Conservation (phyloP, 73 alveolate species). For the Stentor roeselii region DNA sequence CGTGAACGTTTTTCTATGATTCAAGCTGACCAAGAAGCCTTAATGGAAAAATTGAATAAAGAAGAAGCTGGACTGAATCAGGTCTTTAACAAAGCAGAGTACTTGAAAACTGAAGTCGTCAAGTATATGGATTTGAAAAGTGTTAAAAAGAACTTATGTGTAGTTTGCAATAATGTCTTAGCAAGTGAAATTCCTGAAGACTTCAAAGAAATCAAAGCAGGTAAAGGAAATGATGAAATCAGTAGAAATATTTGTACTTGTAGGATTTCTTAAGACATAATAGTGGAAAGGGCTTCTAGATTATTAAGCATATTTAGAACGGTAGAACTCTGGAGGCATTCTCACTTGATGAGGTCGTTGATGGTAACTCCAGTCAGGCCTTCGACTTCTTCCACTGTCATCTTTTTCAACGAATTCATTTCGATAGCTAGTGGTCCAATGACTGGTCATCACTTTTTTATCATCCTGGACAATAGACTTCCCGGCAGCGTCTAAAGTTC, state of each 20-base stretch:
- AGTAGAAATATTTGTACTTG: not conserved
- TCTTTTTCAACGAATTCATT: not conserved
- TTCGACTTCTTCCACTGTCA: not conserved
- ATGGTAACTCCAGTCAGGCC: conserved; percentile 25
- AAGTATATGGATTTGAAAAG: not conserved
- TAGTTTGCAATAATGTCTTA: not conserved
- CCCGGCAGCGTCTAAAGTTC: conserved; percentile 4
- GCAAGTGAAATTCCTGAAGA: not conserved
- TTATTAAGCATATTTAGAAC: conserved; percentile 19
- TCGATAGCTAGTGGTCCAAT: not conserved
- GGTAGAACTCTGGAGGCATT: conserved; percentile 26
- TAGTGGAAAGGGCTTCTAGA: too few species aligned
- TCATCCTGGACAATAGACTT: conserved; percentile 10
- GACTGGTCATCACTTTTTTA: not conserved
- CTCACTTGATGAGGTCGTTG: conserved; percentile 25
- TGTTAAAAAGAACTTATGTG: not conserved
- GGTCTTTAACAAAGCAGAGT: not conserved
- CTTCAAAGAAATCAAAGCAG: not conserved
- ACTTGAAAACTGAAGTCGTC: not conserved
- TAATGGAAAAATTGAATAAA: too few species aligned
- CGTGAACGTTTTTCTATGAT: not conserved
- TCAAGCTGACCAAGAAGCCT: not conserved
- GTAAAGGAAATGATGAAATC: not conserved
- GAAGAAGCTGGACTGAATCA: not conserved
- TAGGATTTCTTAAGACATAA: too few species aligned